Evolutionary conservation across 169 alveolate species (phyloP), one percentile per base, ranked within the genome.

Genomic region (Babesia microti): DNA sequence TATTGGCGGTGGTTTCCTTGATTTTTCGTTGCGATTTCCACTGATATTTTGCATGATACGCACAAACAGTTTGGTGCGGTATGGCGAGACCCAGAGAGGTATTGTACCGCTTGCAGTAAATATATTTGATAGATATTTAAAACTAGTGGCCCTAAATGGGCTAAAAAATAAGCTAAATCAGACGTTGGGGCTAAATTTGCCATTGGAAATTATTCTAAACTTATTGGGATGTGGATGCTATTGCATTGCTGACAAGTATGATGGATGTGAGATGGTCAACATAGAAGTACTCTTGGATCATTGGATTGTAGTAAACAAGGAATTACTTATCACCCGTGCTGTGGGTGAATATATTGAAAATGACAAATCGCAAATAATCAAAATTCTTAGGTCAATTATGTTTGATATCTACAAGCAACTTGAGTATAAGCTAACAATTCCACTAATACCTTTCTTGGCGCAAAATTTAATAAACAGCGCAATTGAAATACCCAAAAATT

Each of bases 211-310:
- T 12, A 41, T 61, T 1, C 53, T 52, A 51, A 61, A 61, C 37
- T 33, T 61, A 6, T 19, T 61, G 14, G 58, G 68, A 2, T 57
- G 59, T n/a, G 74, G 68, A 6, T 61, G 74, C 27, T 61, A 37
- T 52, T 61, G 51, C 21, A 53, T 61, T 23, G 74, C 74, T 12
- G 74, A 61, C 41, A 33, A 68, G 33, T 61, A 61, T 52, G 41
- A 61, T 29, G 74, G 74, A 24, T 54, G 34, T 17, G 34, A 57
- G 7, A 51, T 52, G n/a, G 44, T 53, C 1, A 52, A 67, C 23
- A 59, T 50, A 29, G 44, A 48, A 21, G 41, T 52, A 11, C 60
- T 61, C 26, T 34, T 61, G 44, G 32, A 19, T 21, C 42, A 56
- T 18, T 61, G 74, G 74, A 59, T 19, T 21, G 15, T 33, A 18